Evolutionary conservation across 2,329 filamentous ascomycete species (phyloP).

Genomic region (Drechslera avenae): DNA sequence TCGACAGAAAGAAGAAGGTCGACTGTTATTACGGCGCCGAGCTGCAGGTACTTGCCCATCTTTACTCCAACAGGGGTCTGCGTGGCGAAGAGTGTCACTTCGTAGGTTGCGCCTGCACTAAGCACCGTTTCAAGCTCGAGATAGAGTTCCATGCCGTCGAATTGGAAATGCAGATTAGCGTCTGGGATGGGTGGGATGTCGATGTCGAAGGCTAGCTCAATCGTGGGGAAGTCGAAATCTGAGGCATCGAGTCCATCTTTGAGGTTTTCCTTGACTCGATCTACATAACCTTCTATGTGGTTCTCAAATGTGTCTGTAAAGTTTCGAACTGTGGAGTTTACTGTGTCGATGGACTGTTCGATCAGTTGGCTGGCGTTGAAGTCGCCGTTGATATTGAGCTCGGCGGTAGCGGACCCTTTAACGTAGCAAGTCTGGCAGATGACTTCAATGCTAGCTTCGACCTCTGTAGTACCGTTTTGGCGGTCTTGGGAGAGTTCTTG

Average conservation of each 20-base stretch:
- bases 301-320: conserved; percentile 18
- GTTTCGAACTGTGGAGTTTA: conserved; percentile 24
- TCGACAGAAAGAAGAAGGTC: conserved; percentile 60
- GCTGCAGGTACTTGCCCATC: conserved; percentile 46
- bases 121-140: conserved; percentile 55
- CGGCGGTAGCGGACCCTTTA: conserved; percentile 53
- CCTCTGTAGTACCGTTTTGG: conserved; percentile 11
- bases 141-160: conserved; percentile 61
- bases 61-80: conserved; percentile 52
- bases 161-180: conserved; percentile 52
- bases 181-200: conserved; percentile 53
- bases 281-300: conserved; percentile 15
- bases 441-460: conserved; percentile 47
- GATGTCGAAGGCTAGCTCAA: conserved; percentile 42
- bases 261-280: conserved; percentile 17
- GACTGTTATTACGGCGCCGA: conserved; percentile 57
- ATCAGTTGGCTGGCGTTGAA: conserved; percentile 48
- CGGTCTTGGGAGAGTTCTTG: conserved; percentile 15
- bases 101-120: conserved; percentile 52
- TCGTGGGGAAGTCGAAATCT: conserved; percentile 29
- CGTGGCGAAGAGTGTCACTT: conserved; percentile 56
- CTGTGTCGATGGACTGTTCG: conserved; percentile 14
- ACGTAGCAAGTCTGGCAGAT: conserved; percentile 59
- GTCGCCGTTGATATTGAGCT: conserved; percentile 50
- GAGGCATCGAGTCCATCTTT: conserved; percentile 23